These are phyloP conservation scores for Umbelopsis isabellina DNA, from an alignment of 192 early-diverging fungal species.

Conservation along the genomic window DNA sequence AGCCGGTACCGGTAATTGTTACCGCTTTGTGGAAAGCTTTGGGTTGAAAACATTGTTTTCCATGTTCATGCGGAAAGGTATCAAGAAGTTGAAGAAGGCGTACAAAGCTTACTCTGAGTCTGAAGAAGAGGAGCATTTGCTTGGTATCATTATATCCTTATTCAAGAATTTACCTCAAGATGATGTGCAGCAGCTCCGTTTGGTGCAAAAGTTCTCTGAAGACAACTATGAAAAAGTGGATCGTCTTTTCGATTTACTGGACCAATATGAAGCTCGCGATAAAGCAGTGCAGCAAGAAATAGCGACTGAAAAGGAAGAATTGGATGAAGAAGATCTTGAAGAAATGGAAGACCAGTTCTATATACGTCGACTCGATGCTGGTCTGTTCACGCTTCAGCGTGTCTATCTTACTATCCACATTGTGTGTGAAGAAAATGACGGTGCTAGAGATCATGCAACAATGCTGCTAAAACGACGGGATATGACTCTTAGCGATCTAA, in stretches of 20 bases:
- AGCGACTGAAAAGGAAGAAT: conserved; percentile 51
- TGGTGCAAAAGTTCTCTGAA: conserved; percentile 85
- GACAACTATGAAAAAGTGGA: conserved; percentile 83
- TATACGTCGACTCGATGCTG: conserved; percentile 70
- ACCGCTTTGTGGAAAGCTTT: conserved; percentile 78
- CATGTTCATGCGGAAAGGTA: conserved; percentile 83
- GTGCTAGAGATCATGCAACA: background rate
- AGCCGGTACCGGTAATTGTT: conserved; percentile 53
- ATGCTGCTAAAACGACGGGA: conserved; percentile 31
- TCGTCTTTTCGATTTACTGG: conserved; percentile 76
- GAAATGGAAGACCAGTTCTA: conserved; percentile 69
- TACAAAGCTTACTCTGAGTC: conserved; percentile 79
- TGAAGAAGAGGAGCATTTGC: conserved; percentile 72
- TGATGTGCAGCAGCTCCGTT: conserved; percentile 65
- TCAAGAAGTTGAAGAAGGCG: conserved; percentile 74
- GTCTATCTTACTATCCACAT: conserved; percentile 71
- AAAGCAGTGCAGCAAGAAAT: conserved; percentile 56
- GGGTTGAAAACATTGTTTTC: conserved; percentile 89
- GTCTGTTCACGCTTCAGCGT: conserved; percentile 80
- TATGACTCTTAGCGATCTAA: background rate
- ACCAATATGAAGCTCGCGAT: conserved; percentile 69
- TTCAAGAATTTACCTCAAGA: conserved; percentile 66
- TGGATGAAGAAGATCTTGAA: conserved; percentile 60
- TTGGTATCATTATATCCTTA: conserved; percentile 79
- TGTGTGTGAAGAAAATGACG: conserved; percentile 57